phyloP scores from a whole-genome alignment of 1,139 yeast genomes.

The Candida buenavistaensis region DNA sequence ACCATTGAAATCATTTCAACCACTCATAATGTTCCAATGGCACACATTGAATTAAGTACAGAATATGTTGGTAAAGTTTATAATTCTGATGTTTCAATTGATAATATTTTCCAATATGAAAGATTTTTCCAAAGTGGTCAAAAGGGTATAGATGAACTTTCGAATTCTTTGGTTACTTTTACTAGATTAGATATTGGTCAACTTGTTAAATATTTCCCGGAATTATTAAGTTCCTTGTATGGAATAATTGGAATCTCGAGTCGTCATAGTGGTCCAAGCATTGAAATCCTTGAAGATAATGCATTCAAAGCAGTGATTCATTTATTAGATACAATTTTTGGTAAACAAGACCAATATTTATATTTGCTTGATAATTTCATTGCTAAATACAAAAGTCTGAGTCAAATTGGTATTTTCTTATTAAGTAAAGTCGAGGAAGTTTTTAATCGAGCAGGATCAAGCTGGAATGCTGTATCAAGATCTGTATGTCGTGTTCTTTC shows the following conservation, averaged over 20 bases:
- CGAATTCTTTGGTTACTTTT: conserved; percentile 39
- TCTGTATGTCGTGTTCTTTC: conserved; percentile 62
- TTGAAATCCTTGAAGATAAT: conserved; percentile 38
- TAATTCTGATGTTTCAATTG: conserved; percentile 61
- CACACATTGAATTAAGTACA: conserved; percentile 56
- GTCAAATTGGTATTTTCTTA: conserved; percentile 53
- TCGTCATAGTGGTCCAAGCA: conserved; percentile 20
- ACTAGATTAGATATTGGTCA: conserved; percentile 47
- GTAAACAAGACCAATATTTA: conserved; percentile 64
- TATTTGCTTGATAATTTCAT: conserved; percentile 55
- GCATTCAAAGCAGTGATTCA: conserved; percentile 59
- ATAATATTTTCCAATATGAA: conserved; percentile 58
- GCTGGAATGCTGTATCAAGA: conserved; percentile 65
- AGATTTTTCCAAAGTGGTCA: conserved; percentile 42
- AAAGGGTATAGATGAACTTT: conserved; percentile 47
- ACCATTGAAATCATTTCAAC: conserved; percentile 37
- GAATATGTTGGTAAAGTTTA: conserved; percentile 71
- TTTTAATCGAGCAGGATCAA: conserved; percentile 50
- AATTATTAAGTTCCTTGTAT: conserved; percentile 44
- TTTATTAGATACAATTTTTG: conserved; percentile 61
- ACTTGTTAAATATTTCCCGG: conserved; percentile 56
- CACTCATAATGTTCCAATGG: conserved; percentile 40
- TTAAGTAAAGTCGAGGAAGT: conserved; percentile 46
- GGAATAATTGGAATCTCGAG: conserved; percentile 36
- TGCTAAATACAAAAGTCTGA: conserved; percentile 31